phyloP scores from a whole-genome alignment of 2,329 filamentous ascomycete genomes.

The Arthrinium phaeospermum region DNA sequence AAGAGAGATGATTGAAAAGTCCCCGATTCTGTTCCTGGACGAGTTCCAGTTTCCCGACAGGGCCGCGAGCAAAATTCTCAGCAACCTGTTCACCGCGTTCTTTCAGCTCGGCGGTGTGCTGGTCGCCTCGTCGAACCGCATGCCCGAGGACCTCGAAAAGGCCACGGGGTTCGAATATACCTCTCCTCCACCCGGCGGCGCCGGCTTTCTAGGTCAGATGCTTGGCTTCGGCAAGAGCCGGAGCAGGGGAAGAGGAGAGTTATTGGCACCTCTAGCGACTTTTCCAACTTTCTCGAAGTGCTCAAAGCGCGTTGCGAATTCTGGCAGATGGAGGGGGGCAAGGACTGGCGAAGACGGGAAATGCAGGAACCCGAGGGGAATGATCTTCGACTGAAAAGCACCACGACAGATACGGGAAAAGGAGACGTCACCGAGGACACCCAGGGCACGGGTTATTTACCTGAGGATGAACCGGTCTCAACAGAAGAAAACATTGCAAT shows the following conservation, averaged over 20 bases:
- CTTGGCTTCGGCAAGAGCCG: slow-evolving; percentile 47
- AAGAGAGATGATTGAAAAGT: slow-evolving; percentile 75
- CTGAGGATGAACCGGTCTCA: neutral
- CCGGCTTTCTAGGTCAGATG: slow-evolving; percentile 56
- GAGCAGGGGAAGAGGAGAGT: slow-evolving; percentile 45
- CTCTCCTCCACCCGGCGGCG: slow-evolving; percentile 54
- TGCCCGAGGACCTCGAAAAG: slow-evolving; percentile 81
- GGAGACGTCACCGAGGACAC: too few species aligned
- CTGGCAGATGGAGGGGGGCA: slow-evolving; percentile 80
- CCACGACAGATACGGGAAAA: slow-evolving; percentile 18
- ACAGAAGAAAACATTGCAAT: slow-evolving; percentile 21
- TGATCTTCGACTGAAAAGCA: slow-evolving; percentile 18
- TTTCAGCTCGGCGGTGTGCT: slow-evolving; percentile 84
- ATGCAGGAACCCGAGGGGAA: slow-evolving; percentile 36
- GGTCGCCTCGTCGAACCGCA: slow-evolving; percentile 80
- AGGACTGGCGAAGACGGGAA: slow-evolving; percentile 72
- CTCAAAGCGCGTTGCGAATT: slow-evolving; percentile 80
- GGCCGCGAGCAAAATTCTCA: slow-evolving; percentile 78
- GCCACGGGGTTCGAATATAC: slow-evolving; percentile 74
- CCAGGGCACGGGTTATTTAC: too few species aligned
- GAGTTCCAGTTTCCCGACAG: slow-evolving; percentile 85
- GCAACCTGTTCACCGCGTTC: slow-evolving; percentile 78
- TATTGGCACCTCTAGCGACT: slow-evolving; percentile 71
- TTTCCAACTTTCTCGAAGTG: slow-evolving; percentile 76
- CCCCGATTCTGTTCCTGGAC: slow-evolving; percentile 79